Evolutionary conservation across 1,139 yeast species (phyloP), one percentile per base, ranked within the genome.

Genomic region (Sugiyamaella castrensis): DNA sequence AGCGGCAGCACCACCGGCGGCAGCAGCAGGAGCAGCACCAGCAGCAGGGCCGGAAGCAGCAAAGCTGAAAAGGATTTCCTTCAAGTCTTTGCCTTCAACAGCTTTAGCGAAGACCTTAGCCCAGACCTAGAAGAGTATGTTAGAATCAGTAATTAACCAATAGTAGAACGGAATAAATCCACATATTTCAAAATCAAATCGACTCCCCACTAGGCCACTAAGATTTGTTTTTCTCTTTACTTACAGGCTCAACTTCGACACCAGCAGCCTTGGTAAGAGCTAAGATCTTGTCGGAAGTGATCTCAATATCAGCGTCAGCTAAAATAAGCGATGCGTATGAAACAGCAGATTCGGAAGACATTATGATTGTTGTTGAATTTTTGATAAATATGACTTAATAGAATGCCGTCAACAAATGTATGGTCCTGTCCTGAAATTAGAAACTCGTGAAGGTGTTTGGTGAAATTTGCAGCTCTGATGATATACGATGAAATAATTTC

Each of bases 221-320:
- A n/a, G n/a, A 19, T 19, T 19, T 19, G 24, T 19, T 19, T 15
- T 2, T 39, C 42, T 7, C 12, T 19, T 5, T n/a, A 54, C 57
- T 81, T 77, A 88, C 96, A 45, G 66, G 62, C 55, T 57, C 61
- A 45, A 62, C 60, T 58, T 79, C 73, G 67, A 92, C 88, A 75
- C 92, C 91, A 68, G 96, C 96, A 66, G 96, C 91, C 74, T 82
- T 76, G 75, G 89, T 76, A 74, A 88, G 75, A 66, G 96, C 76
- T 71, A 79, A 72, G 71, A 92, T 81, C 84, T 89, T 89, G 75
- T 89, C 96, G 69, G 96, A 73, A 69, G 97, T 75, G 83, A 91
- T 81, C 76, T 88, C 97, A 72, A 88, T 79, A 71, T 89, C 97
- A 69, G 96, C 87, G 76, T 91, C 98, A 66, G 97, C 96, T 77